Conservation (phyloP, 176 grass and related monocot genomes). For the Cymbopogon citratus region DNA sequence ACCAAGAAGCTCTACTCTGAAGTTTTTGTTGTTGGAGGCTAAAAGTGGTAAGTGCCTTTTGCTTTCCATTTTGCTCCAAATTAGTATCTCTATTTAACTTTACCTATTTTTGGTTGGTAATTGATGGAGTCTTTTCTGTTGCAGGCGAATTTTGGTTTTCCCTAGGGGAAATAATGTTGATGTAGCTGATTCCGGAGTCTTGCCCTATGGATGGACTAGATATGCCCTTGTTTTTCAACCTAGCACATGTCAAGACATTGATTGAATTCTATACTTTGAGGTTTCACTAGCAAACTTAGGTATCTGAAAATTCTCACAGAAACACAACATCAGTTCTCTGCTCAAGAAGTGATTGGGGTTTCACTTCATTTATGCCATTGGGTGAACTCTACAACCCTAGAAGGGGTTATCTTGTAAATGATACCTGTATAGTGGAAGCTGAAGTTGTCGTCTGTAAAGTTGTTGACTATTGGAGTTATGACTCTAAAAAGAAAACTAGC, state of each 20-base stretch:
- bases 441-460: constrained; percentile 89
- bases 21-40: constrained; percentile 77
- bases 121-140: constrained; percentile 8
- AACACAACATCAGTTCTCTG: constrained; percentile 96
- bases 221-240: constrained; percentile 47
- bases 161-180: constrained; percentile 98
- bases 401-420: constrained; percentile 97
- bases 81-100: neutral
- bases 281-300: neutral
- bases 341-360: constrained; percentile 96
- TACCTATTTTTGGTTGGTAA: neutral
- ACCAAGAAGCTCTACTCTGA: constrained; percentile 92
- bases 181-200: constrained; percentile 77
- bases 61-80: neutral
- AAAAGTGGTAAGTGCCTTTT: constrained; percentile 67
- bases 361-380: constrained; percentile 98
- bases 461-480: constrained; percentile 96
- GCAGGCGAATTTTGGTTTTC: constrained; percentile 94
- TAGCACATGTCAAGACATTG: neutral
- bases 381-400: constrained; percentile 84
- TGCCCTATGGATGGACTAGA: constrained; percentile 98
- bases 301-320: constrained; percentile 50
- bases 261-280: neutral
- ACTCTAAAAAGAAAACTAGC: constrained; percentile 98
- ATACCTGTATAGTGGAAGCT: constrained; percentile 90